Evolutionary conservation across 345 rosid genomes (phyloP).

Genomic region (Brassica rapa): DNA sequence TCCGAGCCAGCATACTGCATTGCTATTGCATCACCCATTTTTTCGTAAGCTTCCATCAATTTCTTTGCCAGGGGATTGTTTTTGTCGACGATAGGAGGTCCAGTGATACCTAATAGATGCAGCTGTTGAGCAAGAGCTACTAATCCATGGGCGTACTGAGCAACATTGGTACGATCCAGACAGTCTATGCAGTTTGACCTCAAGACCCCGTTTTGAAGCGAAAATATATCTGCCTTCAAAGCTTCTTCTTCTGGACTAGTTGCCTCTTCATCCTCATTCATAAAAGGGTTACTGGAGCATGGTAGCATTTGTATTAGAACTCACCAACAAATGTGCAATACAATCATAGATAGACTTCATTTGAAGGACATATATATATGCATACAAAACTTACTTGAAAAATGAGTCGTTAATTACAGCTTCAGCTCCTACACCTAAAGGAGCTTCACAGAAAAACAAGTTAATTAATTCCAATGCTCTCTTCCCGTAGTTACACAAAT

Average conservation of each 20-base stretch:
- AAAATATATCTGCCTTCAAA: constrained; percentile 35
- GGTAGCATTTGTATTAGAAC: constrained; percentile 27
- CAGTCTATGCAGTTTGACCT: constrained; percentile 97
- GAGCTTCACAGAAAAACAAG: constrained; percentile 59
- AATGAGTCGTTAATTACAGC: constrained; percentile 40
- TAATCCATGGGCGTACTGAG: constrained; percentile 82
- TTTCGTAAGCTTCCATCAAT: constrained; percentile 71
- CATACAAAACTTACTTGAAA: constrained; percentile 56
- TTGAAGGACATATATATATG: neutral
- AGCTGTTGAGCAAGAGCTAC: constrained; percentile 77
- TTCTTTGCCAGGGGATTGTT: constrained; percentile 65
- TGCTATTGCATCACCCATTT: constrained; percentile 91
- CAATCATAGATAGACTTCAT: neutral
- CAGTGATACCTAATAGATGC: constrained; percentile 56
- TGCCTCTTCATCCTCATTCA: constrained; percentile 37
- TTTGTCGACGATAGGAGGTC: constrained; percentile 55
- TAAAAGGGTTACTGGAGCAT: constrained; percentile 48
- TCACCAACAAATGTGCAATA: neutral
- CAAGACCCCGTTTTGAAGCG: constrained; percentile 71
- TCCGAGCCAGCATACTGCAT: constrained; percentile 94
- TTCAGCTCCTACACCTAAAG: constrained; percentile 47
- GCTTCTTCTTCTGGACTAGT: constrained; percentile 33
- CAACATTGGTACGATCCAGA: constrained; percentile 91
- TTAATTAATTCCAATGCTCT: constrained; percentile 61
- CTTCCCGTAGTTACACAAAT: constrained; percentile 42